Percentiles rank a stretch among this genome's conserved stretches.
Evolutionary conservation across 75 land plant genomes (phyloP).

Genomic region (Pseudotsuga menziesii): DNA sequence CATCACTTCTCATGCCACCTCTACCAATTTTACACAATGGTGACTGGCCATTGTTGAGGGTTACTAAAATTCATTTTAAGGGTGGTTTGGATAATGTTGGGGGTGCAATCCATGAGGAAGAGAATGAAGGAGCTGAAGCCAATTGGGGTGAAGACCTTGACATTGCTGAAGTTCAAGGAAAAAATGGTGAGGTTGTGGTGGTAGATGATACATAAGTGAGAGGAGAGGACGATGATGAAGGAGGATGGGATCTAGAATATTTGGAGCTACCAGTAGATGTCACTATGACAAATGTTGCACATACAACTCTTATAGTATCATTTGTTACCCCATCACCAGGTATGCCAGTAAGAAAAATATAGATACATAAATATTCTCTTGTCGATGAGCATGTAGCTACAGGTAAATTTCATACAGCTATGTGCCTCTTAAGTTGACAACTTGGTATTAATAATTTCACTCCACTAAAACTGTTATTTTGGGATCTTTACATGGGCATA

Average conservation of each 20-base stretch:
- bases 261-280: constrained; percentile 56
- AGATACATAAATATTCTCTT: constrained; percentile 56
- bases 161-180: no score
- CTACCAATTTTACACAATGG: constrained; percentile 50
- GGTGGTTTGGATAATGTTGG: constrained; percentile 51
- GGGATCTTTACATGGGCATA: constrained; percentile 50
- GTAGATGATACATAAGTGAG: no score
- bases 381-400: constrained; percentile 75
- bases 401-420: constrained; percentile 67
- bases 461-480: constrained; percentile 42
- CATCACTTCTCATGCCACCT: constrained; percentile 58
- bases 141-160: no score
- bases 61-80: constrained; percentile 65
- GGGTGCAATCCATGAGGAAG: no score
- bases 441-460: constrained; percentile 45
- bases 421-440: no score
- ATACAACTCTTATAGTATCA: constrained; percentile 35
- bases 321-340: no score
- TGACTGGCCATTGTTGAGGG: no score
- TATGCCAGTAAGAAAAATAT: constrained; percentile 54
- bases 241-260: no score
- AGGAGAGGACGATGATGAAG: no score
- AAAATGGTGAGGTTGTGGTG: no score
- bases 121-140: constrained; percentile 49
- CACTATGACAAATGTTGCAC: constrained; percentile 15